Conservation (phyloP, 2,329 filamentous ascomycete genomes). For the Nemania sp. region DNA sequence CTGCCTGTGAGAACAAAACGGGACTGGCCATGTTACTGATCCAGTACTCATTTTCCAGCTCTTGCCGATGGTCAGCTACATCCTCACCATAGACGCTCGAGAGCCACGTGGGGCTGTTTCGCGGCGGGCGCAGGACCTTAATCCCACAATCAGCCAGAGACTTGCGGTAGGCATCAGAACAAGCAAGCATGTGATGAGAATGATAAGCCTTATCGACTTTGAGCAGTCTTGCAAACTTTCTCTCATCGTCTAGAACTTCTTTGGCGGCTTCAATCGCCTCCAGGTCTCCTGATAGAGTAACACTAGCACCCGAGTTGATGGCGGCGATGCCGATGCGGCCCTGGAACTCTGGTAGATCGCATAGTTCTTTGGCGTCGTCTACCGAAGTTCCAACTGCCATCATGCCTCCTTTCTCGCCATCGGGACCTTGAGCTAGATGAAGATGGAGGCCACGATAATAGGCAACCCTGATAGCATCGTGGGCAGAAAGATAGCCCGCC, state of each 20-base stretch:
- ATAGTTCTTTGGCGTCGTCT: conserved; percentile 40
- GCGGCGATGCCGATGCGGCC: conserved; percentile 35
- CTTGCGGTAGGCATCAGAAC: neutral
- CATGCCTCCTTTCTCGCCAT: conserved; percentile 41
- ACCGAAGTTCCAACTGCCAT: conserved; percentile 47
- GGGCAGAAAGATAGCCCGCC: neutral
- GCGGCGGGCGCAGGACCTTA: neutral
- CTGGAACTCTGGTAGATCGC: conserved; percentile 27
- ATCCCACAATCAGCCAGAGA: neutral
- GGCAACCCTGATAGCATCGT: conserved; percentile 32
- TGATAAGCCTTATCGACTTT: neutral
- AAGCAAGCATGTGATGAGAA: neutral
- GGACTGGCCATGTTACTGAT: neutral
- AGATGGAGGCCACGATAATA: conserved; percentile 34
- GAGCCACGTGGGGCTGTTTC: neutral
- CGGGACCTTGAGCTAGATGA: neutral
- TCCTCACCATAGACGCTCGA: neutral
- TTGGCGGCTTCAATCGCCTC: conserved; percentile 19
- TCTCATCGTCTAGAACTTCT: neutral
- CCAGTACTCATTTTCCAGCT: neutral
- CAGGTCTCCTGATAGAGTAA: conserved; percentile 23
- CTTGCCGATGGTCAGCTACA: neutral
- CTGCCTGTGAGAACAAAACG: neutral
- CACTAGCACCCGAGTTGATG: conserved; percentile 22
- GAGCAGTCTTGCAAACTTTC: neutral